Evolutionary conservation across 2,329 filamentous ascomycete species (phyloP).

Genomic region (Grosmannia clavigera): DNA sequence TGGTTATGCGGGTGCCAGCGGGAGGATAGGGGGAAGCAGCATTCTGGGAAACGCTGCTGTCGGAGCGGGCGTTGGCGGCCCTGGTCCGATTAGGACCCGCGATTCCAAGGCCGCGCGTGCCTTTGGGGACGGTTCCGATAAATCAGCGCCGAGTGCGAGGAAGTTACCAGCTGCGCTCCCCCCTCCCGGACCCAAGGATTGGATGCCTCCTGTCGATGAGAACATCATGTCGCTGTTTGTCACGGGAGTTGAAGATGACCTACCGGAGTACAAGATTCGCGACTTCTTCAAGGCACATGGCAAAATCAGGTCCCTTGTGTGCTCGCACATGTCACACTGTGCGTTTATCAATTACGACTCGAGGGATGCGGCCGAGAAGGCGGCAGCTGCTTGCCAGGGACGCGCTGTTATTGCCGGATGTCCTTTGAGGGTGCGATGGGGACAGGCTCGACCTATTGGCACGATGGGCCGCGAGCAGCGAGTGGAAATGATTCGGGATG

Average conservation of each 20-base stretch:
- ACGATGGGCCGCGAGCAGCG: slow-evolving; percentile 82
- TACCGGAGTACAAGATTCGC: slow-evolving; percentile 83
- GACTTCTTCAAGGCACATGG: slow-evolving; percentile 84
- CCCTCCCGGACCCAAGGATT: slow-evolving; percentile 74
- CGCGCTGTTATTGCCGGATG: slow-evolving; percentile 84
- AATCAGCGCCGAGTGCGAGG: slow-evolving; percentile 31
- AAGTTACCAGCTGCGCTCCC: slow-evolving; percentile 56
- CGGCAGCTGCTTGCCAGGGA: slow-evolving; percentile 74
- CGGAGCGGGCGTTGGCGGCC: slow-evolving; percentile 47
- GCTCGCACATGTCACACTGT: slow-evolving; percentile 93
- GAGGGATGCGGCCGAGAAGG: slow-evolving; percentile 72
- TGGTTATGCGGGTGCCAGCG: slow-evolving; percentile 16
- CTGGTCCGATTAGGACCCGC: slow-evolving; percentile 69
- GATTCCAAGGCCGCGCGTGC: slow-evolving; percentile 43
- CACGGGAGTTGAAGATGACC: slow-evolving; percentile 89
- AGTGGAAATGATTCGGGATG: slow-evolving; percentile 68
- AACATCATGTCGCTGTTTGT: slow-evolving; percentile 91
- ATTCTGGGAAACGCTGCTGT: slow-evolving; percentile 31
- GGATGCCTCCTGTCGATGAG: slow-evolving; percentile 67
- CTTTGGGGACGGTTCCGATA: slow-evolving; percentile 31
- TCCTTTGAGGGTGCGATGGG: slow-evolving; percentile 83
- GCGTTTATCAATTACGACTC: slow-evolving; percentile 93
- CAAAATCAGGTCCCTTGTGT: slow-evolving; percentile 83
- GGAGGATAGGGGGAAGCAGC: slow-evolving; percentile 6
- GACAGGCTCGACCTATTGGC: slow-evolving; percentile 80